Base-by-base conservation (phyloP, 768 basidiomycete genomes). In the Termitomyces bulborhizus region DNA sequence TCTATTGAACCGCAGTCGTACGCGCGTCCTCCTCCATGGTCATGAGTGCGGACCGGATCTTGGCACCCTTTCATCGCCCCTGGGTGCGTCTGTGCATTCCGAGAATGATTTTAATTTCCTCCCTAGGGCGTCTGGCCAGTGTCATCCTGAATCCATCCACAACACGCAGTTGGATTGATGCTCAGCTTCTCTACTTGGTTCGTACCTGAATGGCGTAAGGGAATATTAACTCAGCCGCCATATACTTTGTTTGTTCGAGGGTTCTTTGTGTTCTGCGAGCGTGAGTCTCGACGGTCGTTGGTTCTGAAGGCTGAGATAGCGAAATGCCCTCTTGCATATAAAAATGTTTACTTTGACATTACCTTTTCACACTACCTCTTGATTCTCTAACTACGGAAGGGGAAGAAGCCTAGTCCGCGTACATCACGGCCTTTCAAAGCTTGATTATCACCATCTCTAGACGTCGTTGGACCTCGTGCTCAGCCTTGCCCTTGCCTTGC, bases 251-350 rank as follows among this genome's bases (percentile, higher is more conserved):
- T 16, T 43, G 8, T 43, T 42, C 13, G 13, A 29, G 5, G 21
- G 31, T 13, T 6, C 21, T 21, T 34, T 36, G 16, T 39, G 15
- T 12, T 21, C 15, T 37, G 18, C 16, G 21, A 32, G 24, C 21
- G 21, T 32, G 40, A 42, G 18, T 24, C 41, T 24, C 8, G 21
- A 32, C 27, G 1, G 32, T 24, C 15, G 29, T 18, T 50, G 37
- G 37, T 50, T 27, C 48, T 50, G 51, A 52, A 51, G 51, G 41
- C 42, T 52, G 51, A 43, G 15, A 12, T 29, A 24, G 51, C 51
- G 18, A 43, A 43, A 43, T 43, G 18, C 31, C 29, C 51, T 44
- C 16, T 43, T 9, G 18, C 21, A 21, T 21, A 24, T 43, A 16
- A 5, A 15, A 47, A 34, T 42, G 16, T 39, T 37, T 16, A 27